Conservation (phyloP, 2,329 filamentous ascomycete genomes). For the Cladosporium sphaerospermum region DNA sequence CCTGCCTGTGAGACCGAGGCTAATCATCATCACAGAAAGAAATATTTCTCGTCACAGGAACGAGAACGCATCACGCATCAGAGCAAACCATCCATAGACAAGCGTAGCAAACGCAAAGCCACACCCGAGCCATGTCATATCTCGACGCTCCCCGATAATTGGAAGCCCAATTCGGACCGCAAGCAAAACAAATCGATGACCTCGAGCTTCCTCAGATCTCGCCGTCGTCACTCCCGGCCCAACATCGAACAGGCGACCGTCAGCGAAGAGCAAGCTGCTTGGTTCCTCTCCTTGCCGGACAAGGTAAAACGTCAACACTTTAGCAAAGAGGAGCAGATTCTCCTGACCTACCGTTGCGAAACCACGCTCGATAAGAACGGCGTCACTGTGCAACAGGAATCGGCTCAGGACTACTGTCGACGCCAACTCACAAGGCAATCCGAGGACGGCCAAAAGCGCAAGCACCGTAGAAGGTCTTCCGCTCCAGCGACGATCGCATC, state of each 20-base stretch:
- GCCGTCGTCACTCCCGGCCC: conserved; percentile 3
- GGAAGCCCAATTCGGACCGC: conserved; percentile 12
- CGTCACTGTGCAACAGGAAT: conserved; percentile 10
- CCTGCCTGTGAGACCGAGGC: neutral
- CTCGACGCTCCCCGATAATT: conserved; percentile 11
- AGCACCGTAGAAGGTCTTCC: conserved; percentile 2
- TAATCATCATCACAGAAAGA: conserved; percentile 33
- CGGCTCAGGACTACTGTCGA: conserved; percentile 12
- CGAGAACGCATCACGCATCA: conserved; percentile 59
- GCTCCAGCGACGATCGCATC: neutral
- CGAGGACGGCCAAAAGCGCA: neutral
- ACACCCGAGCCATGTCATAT: conserved; percentile 10
- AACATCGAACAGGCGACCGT: conserved; percentile 29
- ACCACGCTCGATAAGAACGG: conserved; percentile 24
- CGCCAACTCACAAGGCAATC: neutral
- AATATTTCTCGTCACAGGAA: conserved; percentile 71
- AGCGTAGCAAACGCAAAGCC: conserved; percentile 14
- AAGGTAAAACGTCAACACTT: conserved; percentile 67
- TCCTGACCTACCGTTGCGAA: conserved; percentile 51
- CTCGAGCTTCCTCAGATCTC: conserved; percentile 18
- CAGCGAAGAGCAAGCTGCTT: conserved; percentile 33
- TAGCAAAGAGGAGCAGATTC: conserved; percentile 62
- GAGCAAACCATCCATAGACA: conserved; percentile 24
- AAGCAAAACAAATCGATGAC: conserved; percentile 17
- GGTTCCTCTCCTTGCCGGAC: conserved; percentile 64